Evolutionary conservation across 495 filamentous ascomycete species (phyloP).

Genomic region (Tuber melanosporum): DNA sequence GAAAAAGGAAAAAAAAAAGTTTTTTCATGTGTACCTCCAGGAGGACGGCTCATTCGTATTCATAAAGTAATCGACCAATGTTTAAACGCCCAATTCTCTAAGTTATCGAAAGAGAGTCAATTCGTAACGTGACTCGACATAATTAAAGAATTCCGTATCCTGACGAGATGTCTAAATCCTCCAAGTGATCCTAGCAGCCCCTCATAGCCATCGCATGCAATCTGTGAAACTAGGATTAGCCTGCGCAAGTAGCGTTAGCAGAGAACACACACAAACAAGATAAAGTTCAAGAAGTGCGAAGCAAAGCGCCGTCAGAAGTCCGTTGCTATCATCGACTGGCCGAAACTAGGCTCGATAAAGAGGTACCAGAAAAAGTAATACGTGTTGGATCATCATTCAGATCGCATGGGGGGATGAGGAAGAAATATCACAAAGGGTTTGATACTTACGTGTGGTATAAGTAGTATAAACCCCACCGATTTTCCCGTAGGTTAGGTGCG

Average conservation of each 20-base stretch:
- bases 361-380: slow-evolving; percentile 56
- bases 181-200: neutral
- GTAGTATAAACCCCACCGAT: neutral
- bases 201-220: neutral
- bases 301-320: slow-evolving; percentile 51
- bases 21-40: neutral
- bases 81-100: neutral
- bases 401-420: slow-evolving; percentile 10
- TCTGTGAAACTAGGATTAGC: neutral
- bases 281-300: neutral
- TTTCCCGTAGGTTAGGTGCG: neutral
- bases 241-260: neutral
- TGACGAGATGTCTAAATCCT: neutral
- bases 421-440: neutral
- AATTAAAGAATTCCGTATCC: neutral
- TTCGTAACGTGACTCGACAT: neutral
- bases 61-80: neutral
- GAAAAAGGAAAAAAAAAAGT: neutral
- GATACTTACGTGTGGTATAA: neutral
- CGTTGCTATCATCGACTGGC: slow-evolving; percentile 53
- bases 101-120: neutral
- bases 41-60: neutral
- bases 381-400: slow-evolving; percentile 50
- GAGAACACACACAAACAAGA: neutral
- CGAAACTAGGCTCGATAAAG: slow-evolving; percentile 53